Conservation (phyloP, 257 asterid species). For the Mentha longifolia region DNA sequence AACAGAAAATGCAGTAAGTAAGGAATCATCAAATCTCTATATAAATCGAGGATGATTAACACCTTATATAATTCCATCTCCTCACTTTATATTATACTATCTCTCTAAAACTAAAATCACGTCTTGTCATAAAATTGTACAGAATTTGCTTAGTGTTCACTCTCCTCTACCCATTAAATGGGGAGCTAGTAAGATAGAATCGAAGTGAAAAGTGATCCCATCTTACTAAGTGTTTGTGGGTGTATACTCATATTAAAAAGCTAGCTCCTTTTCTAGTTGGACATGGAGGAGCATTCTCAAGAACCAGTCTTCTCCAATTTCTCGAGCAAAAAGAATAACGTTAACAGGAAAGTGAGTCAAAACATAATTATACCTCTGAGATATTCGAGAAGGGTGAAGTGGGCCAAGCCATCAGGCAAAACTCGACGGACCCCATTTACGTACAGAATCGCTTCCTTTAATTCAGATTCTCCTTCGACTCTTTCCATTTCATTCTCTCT, state of each 20-base stretch:
- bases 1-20: conserved; percentile 18
- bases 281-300: not conserved
- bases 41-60: not conserved
- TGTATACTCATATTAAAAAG: too few species aligned
- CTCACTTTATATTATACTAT: not conserved
- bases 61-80: not conserved
- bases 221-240: too few species aligned
- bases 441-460: conserved; percentile 70
- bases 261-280: not conserved
- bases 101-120: too few species aligned
- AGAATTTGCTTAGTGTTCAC: not conserved
- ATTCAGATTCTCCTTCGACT: conserved; percentile 32
- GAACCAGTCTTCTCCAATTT: conserved; percentile 7
- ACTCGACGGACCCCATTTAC: conserved; percentile 89
- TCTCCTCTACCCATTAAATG: not conserved
- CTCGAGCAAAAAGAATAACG: not conserved
- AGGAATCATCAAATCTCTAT: conserved; percentile 12
- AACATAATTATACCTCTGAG: conserved; percentile 64
- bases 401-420: conserved; percentile 90
- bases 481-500: conserved; percentile 43
- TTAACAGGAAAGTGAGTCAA: not conserved
- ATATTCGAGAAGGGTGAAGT: conserved; percentile 89
- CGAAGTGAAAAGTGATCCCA: not conserved
- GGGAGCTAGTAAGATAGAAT: not conserved
- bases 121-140: not conserved